Evolutionary conservation across 371 early-diverging fungal genomes (phyloP), one percentile per base, ranked within the genome.

Genomic region (Apophysomyces variabilis): DNA sequence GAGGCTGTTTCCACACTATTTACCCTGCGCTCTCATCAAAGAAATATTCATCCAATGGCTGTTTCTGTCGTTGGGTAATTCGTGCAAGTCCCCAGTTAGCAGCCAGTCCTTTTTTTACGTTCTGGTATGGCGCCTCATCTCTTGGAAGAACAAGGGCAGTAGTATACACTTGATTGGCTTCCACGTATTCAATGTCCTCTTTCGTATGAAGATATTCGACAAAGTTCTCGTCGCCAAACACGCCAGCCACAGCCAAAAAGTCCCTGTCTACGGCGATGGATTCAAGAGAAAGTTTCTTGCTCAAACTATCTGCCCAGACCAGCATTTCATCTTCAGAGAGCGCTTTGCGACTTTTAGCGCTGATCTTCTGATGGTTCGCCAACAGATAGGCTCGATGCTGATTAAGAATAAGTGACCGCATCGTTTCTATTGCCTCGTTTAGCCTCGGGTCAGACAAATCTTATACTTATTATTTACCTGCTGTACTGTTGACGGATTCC

Each of bases 31-130:
- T 59, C 45, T 61, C 62, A 50, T 65, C 59, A 57, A 43, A 71
- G 18, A 50, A 44, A 36, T 71, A 67, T 6, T 37, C 37, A 18
- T 61, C 47, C 5, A 65, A 44, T 11, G 61, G 50, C 16, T 14
- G 16, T 7, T 12, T 41, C 8, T 43, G 36, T 14, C 66, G 63
- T 5, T 71, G 66, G 12, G 41, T 57, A 36, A 71, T 64, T 5
- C 72, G 41, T 8, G 72, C 39, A 5, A 71, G 54, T 36, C 72
- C 72, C 72, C 72, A 71, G 62, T 71, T 60, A 5, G 68, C 58
- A 32, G 65, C 59, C 0, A 58, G 14, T 5, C 50, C 61, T 26
- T 37, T 45, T n/a, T 44, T 11, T 38, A 18, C 38, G 21, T 16
- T 50, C 26, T 61, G 50, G 14, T 41, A 46, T 46, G 44, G 37